Evolutionary conservation across 768 basidiomycete genomes (phyloP), one percentile per base, ranked within the genome.

Genomic region (Kwoniella heveanensis): DNA sequence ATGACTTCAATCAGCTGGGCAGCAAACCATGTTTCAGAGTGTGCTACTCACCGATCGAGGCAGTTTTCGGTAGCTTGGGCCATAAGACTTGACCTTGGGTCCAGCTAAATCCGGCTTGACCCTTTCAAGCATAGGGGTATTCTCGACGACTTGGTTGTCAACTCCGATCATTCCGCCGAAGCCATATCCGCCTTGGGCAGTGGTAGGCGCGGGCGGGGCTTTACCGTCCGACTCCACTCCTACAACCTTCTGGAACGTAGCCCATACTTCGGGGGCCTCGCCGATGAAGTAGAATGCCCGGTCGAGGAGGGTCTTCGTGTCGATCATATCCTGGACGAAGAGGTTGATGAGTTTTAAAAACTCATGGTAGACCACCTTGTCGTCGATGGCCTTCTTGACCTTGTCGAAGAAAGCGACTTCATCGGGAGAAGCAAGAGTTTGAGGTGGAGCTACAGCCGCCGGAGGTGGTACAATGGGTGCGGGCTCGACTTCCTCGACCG

Each of bases 371-470:
- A 77, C 76, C 21, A 77, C 76, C 51, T 81, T 81, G 72, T 84
- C 82, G 67, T 84, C 83, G 71, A 83, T 78, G 66, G 74, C 74
- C 66, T 83, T 83, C 73, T 83, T 84, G 73, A 92, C 90, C 46
- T 90, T 87, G 75, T 98, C 96, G 76, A 98, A 98, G 84, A 98
- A 98, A 13, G 89, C 82, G 30, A 93, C 85, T 74, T 96, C 92
- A 64, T 91, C 90, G 2, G 79, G 75, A 7, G 74, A 74, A 15
- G 75, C 80, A 30, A 80, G 72, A 54, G 71, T 77, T 65, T 73
- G 74, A 51, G 60, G 71, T 7, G 21, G 29, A 37, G 17, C 30
- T 2, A 7, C 13, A 27, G 57, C 57, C 37, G 54, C 61, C 37
- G 60, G 17, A 13, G 67, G 66, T 57, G 67, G 62, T 55, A 62